Evolutionary conservation across 176 grass and related monocot species (phyloP), one percentile per base, ranked within the genome.

Genomic region (Thalia dealbata): DNA sequence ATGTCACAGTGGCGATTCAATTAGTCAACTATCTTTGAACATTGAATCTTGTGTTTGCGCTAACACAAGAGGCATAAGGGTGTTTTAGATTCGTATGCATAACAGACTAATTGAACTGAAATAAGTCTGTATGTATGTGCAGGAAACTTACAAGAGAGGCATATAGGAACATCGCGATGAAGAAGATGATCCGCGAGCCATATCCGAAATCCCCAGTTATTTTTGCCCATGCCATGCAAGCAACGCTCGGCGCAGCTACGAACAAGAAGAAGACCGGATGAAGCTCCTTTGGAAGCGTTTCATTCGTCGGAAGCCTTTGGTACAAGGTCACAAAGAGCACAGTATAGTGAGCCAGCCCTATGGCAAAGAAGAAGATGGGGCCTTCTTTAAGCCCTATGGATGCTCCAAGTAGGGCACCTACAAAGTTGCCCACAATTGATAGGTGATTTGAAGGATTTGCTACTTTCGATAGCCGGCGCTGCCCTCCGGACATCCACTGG

Each of bases 221-320:
- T 12, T 82, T 78, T 0, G 90, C 85, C 95, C 95, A 97, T 8
- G 90, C 95, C 14, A 88, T 84, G 83, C 85, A 84, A 44, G 95
- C 90, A 25, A 91, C 87, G 67, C 85, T 88, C 5, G 95, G 95
- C 62, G 95, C 85, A 1, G 95, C 95, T 22, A 97, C 87, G 76
- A 97, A 97, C 42, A 97, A 78, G 70, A 92, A 97, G 85, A 91
- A 91, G 0, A 93, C 95, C 7, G 95, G 95, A 80, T 97, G 95
- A 69, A 97, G 86, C 43, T 97, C 95, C 62, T 74, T 76, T 0
- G 95, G 90, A 42, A 99, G 83, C 28, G 95, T 93, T 82, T 93
- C 90, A 71, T 89, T 99, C 0, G 95, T 99, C 0, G 95, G 95
- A n/a, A 99, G 79, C 75, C 95, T 76, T 83, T 99, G 95, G 82